Conservation (phyloP, 2,329 filamentous ascomycete genomes). For the Cytospora mali region DNA sequence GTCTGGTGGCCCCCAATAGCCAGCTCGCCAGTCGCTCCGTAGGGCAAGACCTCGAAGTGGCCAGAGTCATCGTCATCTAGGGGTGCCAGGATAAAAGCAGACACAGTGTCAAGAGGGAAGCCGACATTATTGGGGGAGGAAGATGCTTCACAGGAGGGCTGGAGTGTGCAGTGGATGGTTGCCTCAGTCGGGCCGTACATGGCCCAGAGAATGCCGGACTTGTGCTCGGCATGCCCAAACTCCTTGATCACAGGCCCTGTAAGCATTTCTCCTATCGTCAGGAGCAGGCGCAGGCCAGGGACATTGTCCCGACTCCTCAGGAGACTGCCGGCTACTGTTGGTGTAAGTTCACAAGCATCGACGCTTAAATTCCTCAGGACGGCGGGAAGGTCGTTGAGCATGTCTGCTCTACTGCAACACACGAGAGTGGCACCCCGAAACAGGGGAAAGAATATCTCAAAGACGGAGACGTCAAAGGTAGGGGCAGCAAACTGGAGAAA, state of each 20-base stretch:
- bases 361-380: constrained; percentile 67
- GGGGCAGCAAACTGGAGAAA: constrained; percentile 92
- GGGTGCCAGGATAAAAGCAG: constrained; percentile 68
- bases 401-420: constrained; percentile 65
- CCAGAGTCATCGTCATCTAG: constrained; percentile 37
- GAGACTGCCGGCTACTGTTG: constrained; percentile 80
- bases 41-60: constrained; percentile 51
- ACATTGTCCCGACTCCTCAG: constrained; percentile 68
- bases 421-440: constrained; percentile 74
- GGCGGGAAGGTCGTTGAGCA: constrained; percentile 75
- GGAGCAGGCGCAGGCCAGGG: constrained; percentile 68
- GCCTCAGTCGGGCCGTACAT: constrained; percentile 97
- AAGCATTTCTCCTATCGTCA: constrained; percentile 94
- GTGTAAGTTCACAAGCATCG: constrained; percentile 87
- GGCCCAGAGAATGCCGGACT: constrained; percentile 73
- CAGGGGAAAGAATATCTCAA: constrained; percentile 90
- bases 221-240: constrained; percentile 64
- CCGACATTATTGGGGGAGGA: constrained; percentile 73
- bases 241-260: constrained; percentile 75
- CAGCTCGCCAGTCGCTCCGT: constrained; percentile 75
- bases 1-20: constrained; percentile 80
- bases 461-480: constrained; percentile 92
- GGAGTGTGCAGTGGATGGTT: constrained; percentile 83
- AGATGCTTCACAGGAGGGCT: constrained; percentile 59
- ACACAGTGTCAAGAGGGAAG: constrained; percentile 77